Conservation (phyloP, 176 grass and related monocot genomes). For the Pontederia crassipes region DNA sequence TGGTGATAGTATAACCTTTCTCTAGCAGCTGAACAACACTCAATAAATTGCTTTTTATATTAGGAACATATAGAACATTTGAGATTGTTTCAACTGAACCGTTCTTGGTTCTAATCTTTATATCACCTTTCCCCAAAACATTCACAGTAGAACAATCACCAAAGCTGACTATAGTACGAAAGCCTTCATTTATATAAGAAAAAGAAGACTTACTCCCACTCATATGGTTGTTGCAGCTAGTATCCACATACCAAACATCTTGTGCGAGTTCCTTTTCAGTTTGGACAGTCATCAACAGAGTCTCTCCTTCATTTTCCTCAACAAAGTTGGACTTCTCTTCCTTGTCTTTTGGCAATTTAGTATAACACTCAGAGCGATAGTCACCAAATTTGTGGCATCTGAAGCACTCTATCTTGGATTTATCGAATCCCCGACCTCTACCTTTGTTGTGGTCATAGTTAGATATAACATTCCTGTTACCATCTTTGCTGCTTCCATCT, state of each 20-base stretch:
- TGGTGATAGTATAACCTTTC: not conserved
- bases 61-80: not conserved
- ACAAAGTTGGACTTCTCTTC: not conserved
- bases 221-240: not conserved
- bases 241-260: constrained; percentile 7
- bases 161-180: not conserved
- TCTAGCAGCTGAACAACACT: not conserved
- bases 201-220: not conserved
- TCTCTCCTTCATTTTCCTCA: not conserved
- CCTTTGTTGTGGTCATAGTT: not conserved
- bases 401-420: too few relatives aligned
- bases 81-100: not conserved
- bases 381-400: not conserved
- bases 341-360: not conserved
- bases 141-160: not conserved
- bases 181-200: not conserved
- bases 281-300: not conserved
- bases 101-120: not conserved
- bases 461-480: not conserved
- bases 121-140: not conserved
- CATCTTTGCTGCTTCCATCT: too few relatives aligned
- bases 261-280: not conserved
- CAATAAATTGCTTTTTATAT: not conserved
- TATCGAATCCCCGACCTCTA: not conserved
- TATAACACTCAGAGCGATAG: not conserved